phyloP scores from a whole-genome alignment of 2,329 filamentous ascomycete species.

The Penicillium griseofulvum region DNA sequence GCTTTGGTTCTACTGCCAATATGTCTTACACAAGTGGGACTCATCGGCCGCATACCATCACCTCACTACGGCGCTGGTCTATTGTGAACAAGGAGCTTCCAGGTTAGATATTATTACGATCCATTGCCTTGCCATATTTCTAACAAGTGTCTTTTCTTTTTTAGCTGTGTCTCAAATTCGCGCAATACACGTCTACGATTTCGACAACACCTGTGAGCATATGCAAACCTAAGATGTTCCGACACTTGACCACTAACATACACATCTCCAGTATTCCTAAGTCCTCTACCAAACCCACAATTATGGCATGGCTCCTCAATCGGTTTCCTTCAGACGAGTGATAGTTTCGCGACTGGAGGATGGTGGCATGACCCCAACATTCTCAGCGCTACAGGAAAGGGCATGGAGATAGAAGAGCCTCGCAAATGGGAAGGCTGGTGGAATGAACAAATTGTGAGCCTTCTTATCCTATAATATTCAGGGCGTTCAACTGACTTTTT shows the following conservation, averaged over 20 bases:
- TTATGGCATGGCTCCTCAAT: conserved; percentile 80
- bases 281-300: conserved; percentile 81
- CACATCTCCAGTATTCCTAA: conserved; percentile 70
- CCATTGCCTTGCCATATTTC: neutral
- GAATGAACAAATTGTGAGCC: conserved; percentile 81
- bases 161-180: conserved; percentile 66
- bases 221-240: neutral
- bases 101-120: conserved; percentile 43
- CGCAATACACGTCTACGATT: conserved; percentile 90
- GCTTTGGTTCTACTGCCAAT: conserved; percentile 13
- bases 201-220: conserved; percentile 83
- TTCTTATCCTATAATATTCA: neutral
- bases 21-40: conserved; percentile 23
- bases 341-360: conserved; percentile 76
- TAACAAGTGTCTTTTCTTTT: neutral
- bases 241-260: neutral
- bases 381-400: conserved; percentile 79
- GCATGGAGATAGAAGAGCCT: conserved; percentile 75
- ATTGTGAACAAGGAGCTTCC: conserved; percentile 71
- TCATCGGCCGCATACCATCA: conserved; percentile 56
- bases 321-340: conserved; percentile 70
- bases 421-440: conserved; percentile 91
- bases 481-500: conserved; percentile 20
- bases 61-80: conserved; percentile 80
- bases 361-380: conserved; percentile 97